These are phyloP conservation scores for Blastobotrys indianensis DNA, from an alignment of 1,139 yeast genomes.

Conservation along the genomic window DNA sequence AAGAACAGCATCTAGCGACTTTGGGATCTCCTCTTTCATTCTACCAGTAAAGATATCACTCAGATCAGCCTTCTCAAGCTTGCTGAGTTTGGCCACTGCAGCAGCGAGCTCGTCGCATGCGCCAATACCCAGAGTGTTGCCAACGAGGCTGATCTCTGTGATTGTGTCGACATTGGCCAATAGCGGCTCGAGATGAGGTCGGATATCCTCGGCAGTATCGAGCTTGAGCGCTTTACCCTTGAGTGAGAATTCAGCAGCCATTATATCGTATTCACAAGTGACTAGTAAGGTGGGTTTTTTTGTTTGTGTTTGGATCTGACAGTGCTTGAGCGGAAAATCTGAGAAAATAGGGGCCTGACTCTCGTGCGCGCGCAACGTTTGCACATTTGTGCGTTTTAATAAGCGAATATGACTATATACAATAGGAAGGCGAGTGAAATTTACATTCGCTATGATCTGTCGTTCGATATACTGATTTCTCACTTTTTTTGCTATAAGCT, in stretches of 20 bases:
- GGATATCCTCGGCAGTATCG: conserved; percentile 65
- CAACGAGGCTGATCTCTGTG: conserved; percentile 70
- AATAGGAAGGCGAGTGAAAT: too few relatives aligned
- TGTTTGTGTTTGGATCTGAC: too few relatives aligned
- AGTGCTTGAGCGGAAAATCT: too few relatives aligned
- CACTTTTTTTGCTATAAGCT: too few relatives aligned
- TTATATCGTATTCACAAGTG: background rate
- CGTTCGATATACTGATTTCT: too few relatives aligned
- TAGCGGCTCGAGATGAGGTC: conserved; percentile 47
- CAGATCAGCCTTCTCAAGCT: conserved; percentile 61
- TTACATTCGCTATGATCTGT: too few relatives aligned
- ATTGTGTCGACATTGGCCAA: conserved; percentile 36
- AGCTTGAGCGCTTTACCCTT: conserved; percentile 76
- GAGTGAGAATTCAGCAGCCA: conserved; percentile 39
- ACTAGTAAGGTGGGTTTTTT: too few relatives aligned
- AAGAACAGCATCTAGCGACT: conserved; percentile 63
- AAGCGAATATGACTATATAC: too few relatives aligned
- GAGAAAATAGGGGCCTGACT: too few relatives aligned
- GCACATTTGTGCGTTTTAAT: too few relatives aligned
- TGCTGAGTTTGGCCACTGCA: conserved; percentile 40
- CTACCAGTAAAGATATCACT: conserved; percentile 94
- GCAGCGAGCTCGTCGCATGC: conserved; percentile 72
- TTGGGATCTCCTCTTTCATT: conserved; percentile 89
- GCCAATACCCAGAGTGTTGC: conserved; percentile 90
- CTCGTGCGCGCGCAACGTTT: too few relatives aligned